Conservation (phyloP, 179 eudicot genomes). For the Silene noctiflora region DNA sequence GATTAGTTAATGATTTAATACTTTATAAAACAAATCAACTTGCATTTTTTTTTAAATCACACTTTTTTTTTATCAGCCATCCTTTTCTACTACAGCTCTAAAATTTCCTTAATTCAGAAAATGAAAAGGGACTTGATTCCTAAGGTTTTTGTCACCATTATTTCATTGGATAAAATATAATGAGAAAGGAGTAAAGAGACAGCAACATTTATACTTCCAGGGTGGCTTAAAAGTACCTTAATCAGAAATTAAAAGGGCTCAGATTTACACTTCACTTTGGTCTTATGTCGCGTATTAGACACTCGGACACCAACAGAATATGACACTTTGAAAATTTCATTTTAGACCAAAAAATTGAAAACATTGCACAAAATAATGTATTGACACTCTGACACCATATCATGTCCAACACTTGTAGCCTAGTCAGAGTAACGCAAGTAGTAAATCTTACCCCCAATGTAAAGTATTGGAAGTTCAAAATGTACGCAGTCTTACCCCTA, state of each 20-base stretch:
- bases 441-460: neutral
- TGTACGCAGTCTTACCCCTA: neutral
- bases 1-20: too few species aligned
- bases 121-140: constrained; percentile 47
- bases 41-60: constrained; percentile 16
- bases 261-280: neutral
- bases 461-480: neutral
- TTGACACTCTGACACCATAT: neutral
- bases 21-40: constrained; percentile 25
- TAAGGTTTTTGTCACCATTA: constrained; percentile 41
- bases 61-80: constrained; percentile 19
- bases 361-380: too few species aligned
- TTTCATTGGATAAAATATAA: constrained; percentile 10
- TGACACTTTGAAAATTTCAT: neutral
- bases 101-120: constrained; percentile 20
- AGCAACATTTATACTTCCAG: constrained; percentile 35
- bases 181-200: constrained; percentile 3
- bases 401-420: too few species aligned
- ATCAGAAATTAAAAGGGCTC: constrained; percentile 9
- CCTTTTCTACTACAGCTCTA: constrained; percentile 27
- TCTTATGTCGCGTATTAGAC: too few species aligned
- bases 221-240: constrained; percentile 23
- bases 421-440: too few species aligned
- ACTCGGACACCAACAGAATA: too few species aligned
- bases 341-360: too few species aligned